Evolutionary conservation across 2,329 filamentous ascomycete genomes (phyloP).

Genomic region (Akanthomyces lecanii): DNA sequence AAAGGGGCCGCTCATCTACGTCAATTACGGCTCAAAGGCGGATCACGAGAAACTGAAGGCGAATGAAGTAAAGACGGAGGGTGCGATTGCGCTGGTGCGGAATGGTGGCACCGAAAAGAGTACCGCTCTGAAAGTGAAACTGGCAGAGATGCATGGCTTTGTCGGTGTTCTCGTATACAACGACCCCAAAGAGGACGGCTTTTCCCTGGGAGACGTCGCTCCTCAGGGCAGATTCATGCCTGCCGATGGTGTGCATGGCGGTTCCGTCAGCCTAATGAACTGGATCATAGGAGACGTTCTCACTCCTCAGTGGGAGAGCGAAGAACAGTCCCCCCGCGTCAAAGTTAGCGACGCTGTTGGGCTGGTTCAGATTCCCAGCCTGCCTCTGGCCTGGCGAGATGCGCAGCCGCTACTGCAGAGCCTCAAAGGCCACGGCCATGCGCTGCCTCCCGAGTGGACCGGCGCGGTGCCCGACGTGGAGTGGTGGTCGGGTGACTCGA

Average conservation of each 20-base stretch:
- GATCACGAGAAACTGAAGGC: slow-evolving; percentile 74
- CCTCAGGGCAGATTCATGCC: slow-evolving; percentile 79
- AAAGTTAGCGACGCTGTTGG: slow-evolving; percentile 66
- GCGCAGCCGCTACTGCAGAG: slow-evolving; percentile 74
- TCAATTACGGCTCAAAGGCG: slow-evolving; percentile 80
- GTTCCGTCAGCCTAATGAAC: slow-evolving; percentile 72
- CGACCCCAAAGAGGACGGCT: slow-evolving; percentile 82
- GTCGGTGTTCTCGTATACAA: slow-evolving; percentile 88
- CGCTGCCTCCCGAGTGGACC: slow-evolving; percentile 65
- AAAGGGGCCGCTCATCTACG: slow-evolving; percentile 81
- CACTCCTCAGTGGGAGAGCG: slow-evolving; percentile 80
- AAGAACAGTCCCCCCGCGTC: slow-evolving; percentile 60
- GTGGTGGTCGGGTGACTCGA: slow-evolving; percentile 79
- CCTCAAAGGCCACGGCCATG: slow-evolving; percentile 69
- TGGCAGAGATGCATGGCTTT: slow-evolving; percentile 81
- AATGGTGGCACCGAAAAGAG: slow-evolving; percentile 73
- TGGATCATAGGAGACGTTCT: slow-evolving; percentile 89
- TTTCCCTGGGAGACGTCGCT: slow-evolving; percentile 65
- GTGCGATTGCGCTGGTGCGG: slow-evolving; percentile 78
- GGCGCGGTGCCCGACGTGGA: slow-evolving; percentile 73
- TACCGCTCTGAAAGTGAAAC: slow-evolving; percentile 78
- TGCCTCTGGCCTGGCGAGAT: slow-evolving; percentile 87
- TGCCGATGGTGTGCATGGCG: slow-evolving; percentile 75
- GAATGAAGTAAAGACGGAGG: slow-evolving; percentile 67
- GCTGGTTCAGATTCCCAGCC: slow-evolving; percentile 77